These are phyloP conservation scores for Panaeolus cyanescens DNA, from an alignment of 768 basidiomycete genomes.

Conservation along the genomic window DNA sequence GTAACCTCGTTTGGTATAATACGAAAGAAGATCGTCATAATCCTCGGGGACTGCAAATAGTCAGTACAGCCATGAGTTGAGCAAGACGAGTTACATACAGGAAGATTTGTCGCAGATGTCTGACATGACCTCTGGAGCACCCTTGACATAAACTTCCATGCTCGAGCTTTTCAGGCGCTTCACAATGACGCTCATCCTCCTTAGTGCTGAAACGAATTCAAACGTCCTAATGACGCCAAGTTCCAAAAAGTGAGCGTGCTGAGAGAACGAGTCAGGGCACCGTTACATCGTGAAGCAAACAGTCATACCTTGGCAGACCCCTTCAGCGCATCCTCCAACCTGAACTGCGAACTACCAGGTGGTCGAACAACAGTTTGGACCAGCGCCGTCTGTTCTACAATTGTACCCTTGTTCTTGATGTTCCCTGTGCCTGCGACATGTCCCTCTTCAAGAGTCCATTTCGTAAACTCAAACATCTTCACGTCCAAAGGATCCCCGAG, in stretches of 20 bases:
- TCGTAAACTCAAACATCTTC: slow-evolving; percentile 98
- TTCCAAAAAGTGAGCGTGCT: slow-evolving; percentile 98
- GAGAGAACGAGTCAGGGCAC: neutral
- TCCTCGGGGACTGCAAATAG: slow-evolving; percentile 80
- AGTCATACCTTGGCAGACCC: slow-evolving; percentile 70
- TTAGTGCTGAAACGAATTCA: slow-evolving; percentile 91
- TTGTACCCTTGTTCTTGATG: slow-evolving; percentile 64
- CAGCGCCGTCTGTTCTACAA: slow-evolving; percentile 77
- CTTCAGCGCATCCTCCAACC: slow-evolving; percentile 91
- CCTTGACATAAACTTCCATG: slow-evolving; percentile 99
- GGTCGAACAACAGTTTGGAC: slow-evolving; percentile 97
- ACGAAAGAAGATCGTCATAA: slow-evolving; percentile 93
- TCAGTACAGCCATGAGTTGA: slow-evolving; percentile 1
- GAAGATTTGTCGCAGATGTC: slow-evolving; percentile 93
- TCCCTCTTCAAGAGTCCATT: slow-evolving; percentile 96
- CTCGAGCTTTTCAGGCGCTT: slow-evolving; percentile 90
- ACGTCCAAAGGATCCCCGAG: slow-evolving; percentile 96
- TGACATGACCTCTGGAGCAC: slow-evolving; percentile 97
- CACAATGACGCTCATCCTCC: slow-evolving; percentile 97
- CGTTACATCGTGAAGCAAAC: neutral
- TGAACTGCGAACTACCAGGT: slow-evolving; percentile 89
- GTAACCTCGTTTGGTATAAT: slow-evolving; percentile 96
- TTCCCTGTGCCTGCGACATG: slow-evolving; percentile 66
- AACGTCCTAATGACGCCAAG: slow-evolving; percentile 95
- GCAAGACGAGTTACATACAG: slow-evolving; percentile 53